Evolutionary conservation across 345 rosid species (phyloP).

Genomic region (Anastatica hierochuntica): DNA sequence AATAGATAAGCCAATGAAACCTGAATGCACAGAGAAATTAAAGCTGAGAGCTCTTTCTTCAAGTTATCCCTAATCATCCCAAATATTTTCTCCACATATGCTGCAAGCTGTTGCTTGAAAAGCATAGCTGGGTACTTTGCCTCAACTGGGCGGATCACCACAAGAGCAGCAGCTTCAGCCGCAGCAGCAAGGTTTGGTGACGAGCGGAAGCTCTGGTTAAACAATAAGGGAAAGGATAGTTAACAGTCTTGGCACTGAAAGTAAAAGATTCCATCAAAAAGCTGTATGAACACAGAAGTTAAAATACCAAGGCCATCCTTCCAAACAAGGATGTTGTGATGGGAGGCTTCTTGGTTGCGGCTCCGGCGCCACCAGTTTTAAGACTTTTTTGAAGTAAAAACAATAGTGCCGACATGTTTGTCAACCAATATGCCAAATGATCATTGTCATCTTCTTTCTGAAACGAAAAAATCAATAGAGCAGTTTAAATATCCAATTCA

Average conservation of each 20-base stretch:
- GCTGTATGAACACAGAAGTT: not conserved
- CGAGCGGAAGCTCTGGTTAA: conserved; percentile 82
- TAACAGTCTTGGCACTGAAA: not conserved
- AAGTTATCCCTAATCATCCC: conserved; percentile 96
- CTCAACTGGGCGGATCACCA: conserved; percentile 83
- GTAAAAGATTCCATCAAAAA: not conserved
- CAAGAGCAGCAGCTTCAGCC: conserved; percentile 64
- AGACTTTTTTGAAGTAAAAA: conserved; percentile 83
- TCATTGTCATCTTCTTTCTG: conserved; percentile 90
- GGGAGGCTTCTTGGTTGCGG: conserved; percentile 62
- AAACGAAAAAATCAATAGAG: conserved; percentile 22
- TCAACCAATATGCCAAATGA: conserved; percentile 96
- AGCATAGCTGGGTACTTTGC: conserved; percentile 98
- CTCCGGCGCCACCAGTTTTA: conserved; percentile 57
- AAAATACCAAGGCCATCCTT: conserved; percentile 80
- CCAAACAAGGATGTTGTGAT: conserved; percentile 89
- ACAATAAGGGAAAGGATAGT: conserved; percentile 10
- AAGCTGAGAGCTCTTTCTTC: conserved; percentile 79
- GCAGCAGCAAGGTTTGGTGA: conserved; percentile 81
- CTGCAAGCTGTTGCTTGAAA: conserved; percentile 97
- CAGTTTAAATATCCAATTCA: no score
- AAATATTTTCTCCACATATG: conserved; percentile 91
- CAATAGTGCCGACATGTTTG: conserved; percentile 75
- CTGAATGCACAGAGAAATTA: conserved; percentile 86
- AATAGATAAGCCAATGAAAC: conserved; percentile 32